phyloP scores from a whole-genome alignment of 2,329 filamentous ascomycete species.

The Blastomyces percursus region DNA sequence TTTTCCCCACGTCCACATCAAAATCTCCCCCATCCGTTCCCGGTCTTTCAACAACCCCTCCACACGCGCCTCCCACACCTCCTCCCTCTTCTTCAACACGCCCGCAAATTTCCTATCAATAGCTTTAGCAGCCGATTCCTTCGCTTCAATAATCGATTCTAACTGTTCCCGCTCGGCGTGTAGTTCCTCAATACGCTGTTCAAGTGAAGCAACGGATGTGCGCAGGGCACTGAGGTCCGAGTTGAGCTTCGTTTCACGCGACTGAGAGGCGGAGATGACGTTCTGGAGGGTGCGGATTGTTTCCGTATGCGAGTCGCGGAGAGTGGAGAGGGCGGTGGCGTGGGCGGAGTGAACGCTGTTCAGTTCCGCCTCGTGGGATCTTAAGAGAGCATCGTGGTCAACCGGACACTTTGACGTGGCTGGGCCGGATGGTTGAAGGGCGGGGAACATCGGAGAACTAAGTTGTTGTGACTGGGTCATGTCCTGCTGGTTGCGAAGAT shows the following conservation, averaged over 20 bases:
- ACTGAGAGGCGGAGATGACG: constrained; percentile 25
- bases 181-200: constrained; percentile 21
- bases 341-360: constrained; percentile 29
- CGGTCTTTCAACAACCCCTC: constrained; percentile 32
- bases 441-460: constrained; percentile 24
- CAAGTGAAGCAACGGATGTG: constrained; percentile 15
- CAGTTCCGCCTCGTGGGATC: constrained; percentile 27
- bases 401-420: neutral
- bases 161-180: constrained; percentile 26
- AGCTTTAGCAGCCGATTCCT: constrained; percentile 31
- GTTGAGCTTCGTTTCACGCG: constrained; percentile 26
- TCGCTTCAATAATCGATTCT: constrained; percentile 27
- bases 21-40: constrained; percentile 30
- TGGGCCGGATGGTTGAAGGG: constrained; percentile 11
- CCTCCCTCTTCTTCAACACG: constrained; percentile 34
- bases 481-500: constrained; percentile 20
- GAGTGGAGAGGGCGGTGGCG: constrained; percentile 26
- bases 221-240: constrained; percentile 24
- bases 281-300: constrained; percentile 28
- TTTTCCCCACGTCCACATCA: constrained; percentile 33
- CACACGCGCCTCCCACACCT: constrained; percentile 33
- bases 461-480: constrained; percentile 19
- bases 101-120: constrained; percentile 31
- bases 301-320: constrained; percentile 29
- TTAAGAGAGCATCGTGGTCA: constrained; percentile 18